Base-by-base conservation (phyloP, 2,329 filamentous ascomycete genomes). In the Pseudocercospora musae region DNA sequence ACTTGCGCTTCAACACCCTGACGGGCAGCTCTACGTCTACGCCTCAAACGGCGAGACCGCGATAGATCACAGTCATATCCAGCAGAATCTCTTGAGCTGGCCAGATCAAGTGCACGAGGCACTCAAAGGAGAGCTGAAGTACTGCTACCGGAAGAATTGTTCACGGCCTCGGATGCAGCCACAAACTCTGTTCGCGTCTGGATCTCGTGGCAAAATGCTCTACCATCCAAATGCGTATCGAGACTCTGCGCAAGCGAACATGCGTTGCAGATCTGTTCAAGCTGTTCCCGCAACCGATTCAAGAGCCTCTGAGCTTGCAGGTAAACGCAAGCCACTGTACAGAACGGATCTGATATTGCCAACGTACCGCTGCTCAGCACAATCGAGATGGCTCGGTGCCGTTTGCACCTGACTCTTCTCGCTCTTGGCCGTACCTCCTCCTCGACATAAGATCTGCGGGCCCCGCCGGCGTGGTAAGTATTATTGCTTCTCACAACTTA, bases 171-270 rank as follows among this genome's bases (percentile, higher is more conserved):
- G 48, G 20, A n/a, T 29, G 48, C 48, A 52, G 48, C 55, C 49
- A 40, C 60, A 62, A 62, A 62, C 60, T 46, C 37, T 58, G 20
- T 55, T 55, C n/a, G 48, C n/a, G 60, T 58, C 60, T 58, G 48
- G 60, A 58, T 56, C 49, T 46, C 60, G 55, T 62, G 56, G 55
- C 60, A 50, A 52, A n/a, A 42, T 49, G 29, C 25, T 21, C 20
- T 57, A 44, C 54, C 53, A 21, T 33, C 60, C 56, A 56, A 42
- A 57, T 56, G 27, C 50, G 48, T 37, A 23, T 48, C 18, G 31
- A 54, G 29, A 46, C 46, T 49, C 50, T 58, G 54, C 31, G 42
- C 33, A 57, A 46, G 54, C 55, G 48, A 53, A 49, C 48, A 44
- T 37, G 33, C 40, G n/a, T 18, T n/a, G 29, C n/a, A 33, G 40